phyloP scores from a whole-genome alignment of 129 eudicot species.

The Centaurea solstitialis region DNA sequence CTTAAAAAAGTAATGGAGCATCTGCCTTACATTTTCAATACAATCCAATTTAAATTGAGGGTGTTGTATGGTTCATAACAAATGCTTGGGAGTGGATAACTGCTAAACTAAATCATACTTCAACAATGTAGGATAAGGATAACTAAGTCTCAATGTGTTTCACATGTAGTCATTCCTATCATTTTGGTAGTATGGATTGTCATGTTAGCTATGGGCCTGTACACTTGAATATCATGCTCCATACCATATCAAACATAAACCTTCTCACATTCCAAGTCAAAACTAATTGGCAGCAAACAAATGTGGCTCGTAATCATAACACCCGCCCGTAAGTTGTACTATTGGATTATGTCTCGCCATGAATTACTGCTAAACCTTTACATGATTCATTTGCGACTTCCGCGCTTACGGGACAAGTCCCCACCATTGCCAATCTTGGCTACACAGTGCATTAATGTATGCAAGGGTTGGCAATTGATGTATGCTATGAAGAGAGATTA shows the following conservation, averaged over 20 bases:
- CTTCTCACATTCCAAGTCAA: neutral
- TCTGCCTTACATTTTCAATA: neutral
- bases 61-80: neutral
- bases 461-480: neutral
- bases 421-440: conserved; percentile 2
- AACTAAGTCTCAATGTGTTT: neutral
- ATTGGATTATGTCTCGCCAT: neutral
- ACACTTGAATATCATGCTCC: neutral
- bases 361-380: neutral
- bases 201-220: neutral
- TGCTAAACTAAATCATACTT: neutral
- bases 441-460: neutral
- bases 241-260: neutral
- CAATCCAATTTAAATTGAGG: neutral
- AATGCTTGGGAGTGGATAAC: neutral
- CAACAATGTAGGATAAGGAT: neutral
- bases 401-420: neutral
- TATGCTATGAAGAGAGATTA: neutral
- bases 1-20: neutral
- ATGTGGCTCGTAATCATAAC: neutral
- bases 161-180: neutral
- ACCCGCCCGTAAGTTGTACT: neutral
- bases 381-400: neutral
- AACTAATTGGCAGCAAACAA: neutral
- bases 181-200: neutral